These are phyloP conservation scores for Sarocladium oryzae DNA, from an alignment of 2,329 filamentous ascomycete species.

Conservation along the genomic window DNA sequence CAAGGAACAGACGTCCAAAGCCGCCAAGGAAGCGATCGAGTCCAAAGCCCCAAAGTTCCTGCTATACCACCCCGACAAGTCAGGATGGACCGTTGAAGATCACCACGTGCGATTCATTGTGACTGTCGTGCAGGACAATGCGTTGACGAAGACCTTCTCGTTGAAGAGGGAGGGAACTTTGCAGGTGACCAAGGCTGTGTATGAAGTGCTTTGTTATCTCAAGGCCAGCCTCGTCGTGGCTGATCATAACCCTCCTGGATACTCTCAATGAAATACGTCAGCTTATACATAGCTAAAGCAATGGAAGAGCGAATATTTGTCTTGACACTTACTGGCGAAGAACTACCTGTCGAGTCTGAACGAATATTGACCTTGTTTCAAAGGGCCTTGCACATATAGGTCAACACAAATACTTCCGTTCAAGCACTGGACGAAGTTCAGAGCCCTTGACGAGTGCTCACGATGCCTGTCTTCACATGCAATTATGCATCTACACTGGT, in stretches of 20 bases:
- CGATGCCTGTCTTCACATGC: too few species aligned
- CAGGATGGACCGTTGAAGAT: slow-evolving; percentile 28
- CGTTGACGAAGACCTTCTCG: slow-evolving; percentile 26
- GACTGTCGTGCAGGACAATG: slow-evolving; percentile 27
- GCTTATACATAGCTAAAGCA: too few species aligned
- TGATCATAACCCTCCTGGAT: slow-evolving; percentile 22
- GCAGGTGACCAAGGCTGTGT: slow-evolving; percentile 27
- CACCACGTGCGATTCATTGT: slow-evolving; percentile 33
- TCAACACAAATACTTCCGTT: too few species aligned
- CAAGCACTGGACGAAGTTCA: too few species aligned
- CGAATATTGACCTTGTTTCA: too few species aligned
- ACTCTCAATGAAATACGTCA: slow-evolving; percentile 14
- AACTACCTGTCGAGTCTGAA: too few species aligned
- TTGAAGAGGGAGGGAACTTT: slow-evolving; percentile 23
- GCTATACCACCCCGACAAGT: slow-evolving; percentile 30
- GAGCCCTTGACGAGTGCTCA: too few species aligned
- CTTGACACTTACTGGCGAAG: too few species aligned
- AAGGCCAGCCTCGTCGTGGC: slow-evolving; percentile 17
- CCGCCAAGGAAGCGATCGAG: slow-evolving; percentile 25
- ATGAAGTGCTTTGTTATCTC: slow-evolving; percentile 30
- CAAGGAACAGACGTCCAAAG: slow-evolving; percentile 24
- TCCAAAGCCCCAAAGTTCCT: slow-evolving; percentile 22
- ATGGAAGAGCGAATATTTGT: too few species aligned
- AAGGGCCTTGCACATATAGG: too few species aligned
- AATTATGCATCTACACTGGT: too few species aligned